These are phyloP conservation scores for Auricularia cornea DNA, from an alignment of 768 basidiomycete genomes.

Conservation along the genomic window DNA sequence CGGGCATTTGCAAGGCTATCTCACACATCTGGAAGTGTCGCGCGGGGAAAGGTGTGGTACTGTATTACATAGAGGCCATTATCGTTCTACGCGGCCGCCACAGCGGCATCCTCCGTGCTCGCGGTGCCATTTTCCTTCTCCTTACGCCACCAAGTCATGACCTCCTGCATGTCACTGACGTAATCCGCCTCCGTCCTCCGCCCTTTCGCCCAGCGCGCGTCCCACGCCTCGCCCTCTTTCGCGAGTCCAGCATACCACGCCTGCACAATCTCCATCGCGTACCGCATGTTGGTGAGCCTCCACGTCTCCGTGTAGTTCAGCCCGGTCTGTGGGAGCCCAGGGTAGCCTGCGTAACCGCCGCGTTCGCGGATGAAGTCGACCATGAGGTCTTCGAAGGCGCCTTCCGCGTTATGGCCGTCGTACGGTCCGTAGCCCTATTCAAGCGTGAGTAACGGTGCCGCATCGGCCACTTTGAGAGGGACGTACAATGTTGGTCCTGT, in stretches of 20 bases:
- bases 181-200: neutral
- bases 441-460: constrained; percentile 29
- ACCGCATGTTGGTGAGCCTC: neutral
- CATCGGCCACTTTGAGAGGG: constrained; percentile 30
- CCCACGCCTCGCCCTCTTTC: neutral
- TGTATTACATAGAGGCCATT: too few species aligned
- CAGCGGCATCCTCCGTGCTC: too few species aligned
- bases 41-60: too few species aligned
- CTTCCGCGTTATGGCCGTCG: neutral
- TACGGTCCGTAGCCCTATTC: neutral
- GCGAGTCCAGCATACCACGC: too few species aligned
- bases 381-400: neutral
- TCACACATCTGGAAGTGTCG: too few species aligned
- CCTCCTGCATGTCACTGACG: neutral
- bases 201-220: neutral
- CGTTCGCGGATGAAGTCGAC: neutral
- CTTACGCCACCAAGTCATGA: neutral
- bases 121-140: too few species aligned
- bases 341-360: neutral
- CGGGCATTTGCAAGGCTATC: too few species aligned
- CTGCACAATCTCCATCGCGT: neutral
- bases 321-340: neutral
- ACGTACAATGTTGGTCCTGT: too few species aligned
- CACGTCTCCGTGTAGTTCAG: neutral
- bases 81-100: too few species aligned